A percentile compares a stretch with the other conserved stretches of the same genome.
Conservation (phyloP, 805 yeast genomes). For the Grigorovia transvaalensis region DNA sequence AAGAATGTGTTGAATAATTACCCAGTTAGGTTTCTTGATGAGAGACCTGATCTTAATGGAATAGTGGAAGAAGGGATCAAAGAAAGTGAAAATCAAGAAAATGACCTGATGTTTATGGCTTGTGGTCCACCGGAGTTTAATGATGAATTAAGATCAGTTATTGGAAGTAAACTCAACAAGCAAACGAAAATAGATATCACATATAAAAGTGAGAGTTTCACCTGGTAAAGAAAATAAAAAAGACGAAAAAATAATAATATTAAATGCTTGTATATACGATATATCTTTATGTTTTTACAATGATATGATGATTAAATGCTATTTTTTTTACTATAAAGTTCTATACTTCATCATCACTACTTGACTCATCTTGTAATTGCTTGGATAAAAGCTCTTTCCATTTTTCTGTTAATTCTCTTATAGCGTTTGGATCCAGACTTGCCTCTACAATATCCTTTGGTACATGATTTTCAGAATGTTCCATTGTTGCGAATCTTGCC, state of each 20-base stretch:
- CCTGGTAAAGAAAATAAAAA: constrained; percentile 14
- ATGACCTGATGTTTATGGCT: constrained; percentile 42
- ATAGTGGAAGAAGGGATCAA: constrained; percentile 31
- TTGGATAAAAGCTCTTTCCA: constrained; percentile 38
- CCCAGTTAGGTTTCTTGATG: constrained; percentile 17
- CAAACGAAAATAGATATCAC: constrained; percentile 22
- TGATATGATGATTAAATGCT: too few species aligned
- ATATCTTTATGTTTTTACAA: neutral
- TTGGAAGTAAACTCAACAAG: constrained; percentile 31
- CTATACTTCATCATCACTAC: constrained; percentile 6
- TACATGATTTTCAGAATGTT: constrained; percentile 82
- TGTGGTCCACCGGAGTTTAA: constrained; percentile 57
- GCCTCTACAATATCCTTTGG: constrained; percentile 90
- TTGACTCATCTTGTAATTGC: constrained; percentile 18
- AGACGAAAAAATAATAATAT: too few species aligned
- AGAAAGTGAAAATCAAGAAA: constrained; percentile 26
- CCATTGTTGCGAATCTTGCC: constrained; percentile 68
- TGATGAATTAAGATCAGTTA: constrained; percentile 43
- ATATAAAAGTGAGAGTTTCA: constrained; percentile 27
- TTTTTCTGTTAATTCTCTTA: constrained; percentile 55
- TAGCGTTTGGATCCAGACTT: constrained; percentile 51
- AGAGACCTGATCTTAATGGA: constrained; percentile 38
- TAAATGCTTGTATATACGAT: neutral
- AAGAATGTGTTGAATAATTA: constrained; percentile 4
- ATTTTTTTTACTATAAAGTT: neutral